These are phyloP conservation scores for Dryadomyces quercus-mongolicae DNA, from an alignment of 2,329 filamentous ascomycete species.

Conservation along the genomic window DNA sequence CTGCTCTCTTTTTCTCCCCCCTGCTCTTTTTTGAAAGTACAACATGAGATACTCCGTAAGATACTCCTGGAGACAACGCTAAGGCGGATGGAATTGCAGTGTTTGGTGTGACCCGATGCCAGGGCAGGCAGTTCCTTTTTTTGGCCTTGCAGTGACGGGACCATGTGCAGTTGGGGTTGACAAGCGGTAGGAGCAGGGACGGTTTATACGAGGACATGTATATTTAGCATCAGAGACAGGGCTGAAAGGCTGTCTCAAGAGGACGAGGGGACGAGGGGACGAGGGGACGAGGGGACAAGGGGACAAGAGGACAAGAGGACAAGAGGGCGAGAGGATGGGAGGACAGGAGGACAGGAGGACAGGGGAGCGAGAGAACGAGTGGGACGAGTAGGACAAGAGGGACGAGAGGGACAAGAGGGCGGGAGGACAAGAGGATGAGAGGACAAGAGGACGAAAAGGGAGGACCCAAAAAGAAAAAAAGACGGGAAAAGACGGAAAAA, in stretches of 20 bases:
- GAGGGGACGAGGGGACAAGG: not conserved
- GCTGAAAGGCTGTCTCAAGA: not conserved
- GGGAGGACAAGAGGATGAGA: no score
- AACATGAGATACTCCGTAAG: not conserved
- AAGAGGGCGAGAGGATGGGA: not conserved
- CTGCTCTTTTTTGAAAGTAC: not conserved
- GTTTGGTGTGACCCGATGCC: not conserved
- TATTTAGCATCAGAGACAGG: not conserved
- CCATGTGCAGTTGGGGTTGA: not conserved
- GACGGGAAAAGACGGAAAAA: not conserved
- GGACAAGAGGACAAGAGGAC: not conserved
- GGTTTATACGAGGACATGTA: not conserved
- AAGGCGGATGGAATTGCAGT: not conserved
- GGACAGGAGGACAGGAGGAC: no score
- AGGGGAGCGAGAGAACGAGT: no score
- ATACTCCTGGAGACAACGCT: not conserved
- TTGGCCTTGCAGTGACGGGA: not conserved
- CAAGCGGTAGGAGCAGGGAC: not conserved
- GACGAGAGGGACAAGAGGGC: not conserved
- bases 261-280: not conserved
- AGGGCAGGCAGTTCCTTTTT: not conserved
- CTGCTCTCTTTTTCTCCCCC: not conserved
- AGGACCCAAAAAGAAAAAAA: not conserved
- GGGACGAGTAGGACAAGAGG: not conserved
- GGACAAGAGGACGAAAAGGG: no score